phyloP scores from a whole-genome alignment of 768 basidiomycete species.

The Collybiopsis confluens region DNA sequence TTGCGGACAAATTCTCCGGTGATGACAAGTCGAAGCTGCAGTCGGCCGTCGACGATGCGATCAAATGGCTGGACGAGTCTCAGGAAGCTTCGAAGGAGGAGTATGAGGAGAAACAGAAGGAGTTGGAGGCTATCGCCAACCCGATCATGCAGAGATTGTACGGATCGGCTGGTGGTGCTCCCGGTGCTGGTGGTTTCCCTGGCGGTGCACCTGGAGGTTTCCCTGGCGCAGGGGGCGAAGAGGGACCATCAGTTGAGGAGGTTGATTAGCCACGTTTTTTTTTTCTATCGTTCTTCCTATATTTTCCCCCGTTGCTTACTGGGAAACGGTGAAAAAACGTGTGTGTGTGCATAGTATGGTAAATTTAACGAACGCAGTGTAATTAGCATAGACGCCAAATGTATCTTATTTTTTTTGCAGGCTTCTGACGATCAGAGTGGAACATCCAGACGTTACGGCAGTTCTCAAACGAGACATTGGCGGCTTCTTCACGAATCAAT shows the following conservation, averaged over 20 bases:
- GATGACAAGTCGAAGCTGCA: slow-evolving; percentile 62
- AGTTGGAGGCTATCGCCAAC: slow-evolving; percentile 59
- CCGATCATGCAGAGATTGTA: slow-evolving; percentile 40
- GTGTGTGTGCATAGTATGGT: too few relatives aligned
- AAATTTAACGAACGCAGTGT: too few relatives aligned
- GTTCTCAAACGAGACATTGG: too few relatives aligned
- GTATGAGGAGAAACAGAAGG: slow-evolving; percentile 68
- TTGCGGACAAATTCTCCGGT: slow-evolving; percentile 60
- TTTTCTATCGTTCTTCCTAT: too few relatives aligned
- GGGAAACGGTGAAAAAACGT: too few relatives aligned
- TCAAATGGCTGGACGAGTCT: slow-evolving; percentile 59
- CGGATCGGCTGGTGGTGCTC: slow-evolving; percentile 33
- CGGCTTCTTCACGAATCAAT: too few relatives aligned
- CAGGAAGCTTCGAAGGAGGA: slow-evolving; percentile 58
- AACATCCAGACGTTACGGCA: too few relatives aligned
- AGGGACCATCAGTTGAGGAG: slow-evolving; percentile 66
- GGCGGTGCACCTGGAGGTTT: slow-evolving; percentile 34
- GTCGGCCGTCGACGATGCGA: slow-evolving; percentile 52
- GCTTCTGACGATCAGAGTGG: too few relatives aligned
- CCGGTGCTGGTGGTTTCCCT: slow-evolving; percentile 27
- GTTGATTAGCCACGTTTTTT: slow-evolving; percentile 38
- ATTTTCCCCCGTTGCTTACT: too few relatives aligned
- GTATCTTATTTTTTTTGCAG: too few relatives aligned
- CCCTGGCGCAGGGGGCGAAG: slow-evolving; percentile 47
- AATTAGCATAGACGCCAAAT: too few relatives aligned